Evolutionary conservation across 306 rosid species (phyloP), one percentile per base, ranked within the genome.

Genomic region (Medicago lupulina): DNA sequence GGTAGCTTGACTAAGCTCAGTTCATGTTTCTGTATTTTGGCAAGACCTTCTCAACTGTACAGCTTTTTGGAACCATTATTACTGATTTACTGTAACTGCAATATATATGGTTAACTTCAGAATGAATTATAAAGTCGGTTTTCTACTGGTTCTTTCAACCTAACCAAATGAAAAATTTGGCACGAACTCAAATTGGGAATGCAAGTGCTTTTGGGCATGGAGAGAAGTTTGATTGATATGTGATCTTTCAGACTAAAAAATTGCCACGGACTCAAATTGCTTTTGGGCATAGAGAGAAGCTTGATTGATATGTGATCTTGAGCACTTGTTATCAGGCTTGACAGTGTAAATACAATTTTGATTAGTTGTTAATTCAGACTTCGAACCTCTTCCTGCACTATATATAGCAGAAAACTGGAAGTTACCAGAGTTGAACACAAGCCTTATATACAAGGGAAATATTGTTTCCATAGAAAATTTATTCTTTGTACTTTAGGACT

Each of bases 1-100:
- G 98, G 96, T 78, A 90, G 97, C 89, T 81, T 94, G 93, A 94
- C 98, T 77, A 91, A 85, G 93, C 97, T 91, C 80, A 92, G 97
- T 79, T 61, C 91, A 92, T 95, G 85, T 92, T 86, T 83, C 75
- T 90, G 25, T 92, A 89, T 86, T 88, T 92, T 60, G 92, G 91
- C 0, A 93, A 90, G 88, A 92, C 95, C 70, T 92, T 94, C 89
- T 85, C 97, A 51, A 93, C 92, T 31, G 74, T 87, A 78, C 97
- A 94, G 69, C 86, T 94, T 44, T 78, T 80, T 81, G 98, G 97
- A 12, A 97, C 95, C 25, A 9, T 80, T 68, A 18, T 94, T 46
- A 94, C n/a, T n/a, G n/a, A n/a, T n/a, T n/a, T n/a, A n/a, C 96
- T 49, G 57, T 94, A 61, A 84, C 83, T 79, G 87, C 87, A 71